Evolutionary conservation across 768 basidiomycete species (phyloP).

Genomic region (Psilocybe tampanensis): DNA sequence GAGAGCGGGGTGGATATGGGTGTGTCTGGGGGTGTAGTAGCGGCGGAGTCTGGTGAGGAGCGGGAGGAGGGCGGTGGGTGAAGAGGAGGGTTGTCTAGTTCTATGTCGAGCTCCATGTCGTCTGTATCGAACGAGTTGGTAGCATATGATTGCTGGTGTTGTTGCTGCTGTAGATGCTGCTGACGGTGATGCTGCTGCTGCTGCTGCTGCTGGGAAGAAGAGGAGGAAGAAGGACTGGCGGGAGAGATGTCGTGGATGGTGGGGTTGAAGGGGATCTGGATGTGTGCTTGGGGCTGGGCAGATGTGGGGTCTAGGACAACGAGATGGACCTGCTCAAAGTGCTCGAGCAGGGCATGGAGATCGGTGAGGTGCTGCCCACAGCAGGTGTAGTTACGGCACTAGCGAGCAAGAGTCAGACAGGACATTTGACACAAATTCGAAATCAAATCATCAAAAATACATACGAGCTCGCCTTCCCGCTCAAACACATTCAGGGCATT

Average conservation of each 20-base stretch:
- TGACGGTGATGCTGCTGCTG: slow-evolving; percentile 19
- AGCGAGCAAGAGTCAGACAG: background rate
- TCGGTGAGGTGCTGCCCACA: slow-evolving; percentile 73
- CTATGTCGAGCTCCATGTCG: slow-evolving; percentile 83
- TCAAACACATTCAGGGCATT: slow-evolving; percentile 70
- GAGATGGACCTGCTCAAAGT: slow-evolving; percentile 91
- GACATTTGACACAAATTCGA: background rate
- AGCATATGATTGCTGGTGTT: slow-evolving; percentile 30
- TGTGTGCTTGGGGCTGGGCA: slow-evolving; percentile 36
- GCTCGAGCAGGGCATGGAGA: slow-evolving; percentile 73
- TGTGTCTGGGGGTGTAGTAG: slow-evolving; percentile 49
- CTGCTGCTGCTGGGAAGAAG: slow-evolving; percentile 20
- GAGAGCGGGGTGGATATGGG: slow-evolving; percentile 53
- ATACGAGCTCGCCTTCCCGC: slow-evolving; percentile 72
- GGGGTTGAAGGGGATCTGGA: slow-evolving; percentile 51
- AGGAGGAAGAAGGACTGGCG: slow-evolving; percentile 9
- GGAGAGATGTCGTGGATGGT: slow-evolving; percentile 28
- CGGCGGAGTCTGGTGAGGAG: slow-evolving; percentile 44
- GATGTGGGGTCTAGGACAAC: slow-evolving; percentile 57
- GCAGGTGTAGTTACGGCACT: slow-evolving; percentile 90
- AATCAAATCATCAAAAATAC: slow-evolving; percentile 30
- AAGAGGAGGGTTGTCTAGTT: slow-evolving; percentile 40
- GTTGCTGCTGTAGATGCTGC: slow-evolving; percentile 18
- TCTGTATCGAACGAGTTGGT: slow-evolving; percentile 65
- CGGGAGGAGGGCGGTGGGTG: slow-evolving; percentile 25